Conservation (phyloP, 2,329 filamentous ascomycete species). For the Aureobasidium sp. region DNA sequence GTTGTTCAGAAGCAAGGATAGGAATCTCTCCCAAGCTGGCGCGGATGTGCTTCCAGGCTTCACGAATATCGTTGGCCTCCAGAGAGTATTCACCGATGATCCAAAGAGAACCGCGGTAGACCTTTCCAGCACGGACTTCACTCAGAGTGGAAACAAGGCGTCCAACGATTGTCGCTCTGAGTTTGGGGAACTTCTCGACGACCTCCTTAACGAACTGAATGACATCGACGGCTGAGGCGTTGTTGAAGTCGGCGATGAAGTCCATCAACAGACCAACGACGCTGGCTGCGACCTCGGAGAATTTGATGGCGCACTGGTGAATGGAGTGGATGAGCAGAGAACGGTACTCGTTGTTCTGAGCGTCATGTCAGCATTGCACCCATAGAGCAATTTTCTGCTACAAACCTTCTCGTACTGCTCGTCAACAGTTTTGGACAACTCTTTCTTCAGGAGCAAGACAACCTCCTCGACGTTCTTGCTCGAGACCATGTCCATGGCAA, state of each 20-base stretch:
- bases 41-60: constrained; percentile 94
- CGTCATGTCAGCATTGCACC: constrained; percentile 20
- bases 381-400: not conserved
- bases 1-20: constrained; percentile 89
- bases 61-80: constrained; percentile 86
- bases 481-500: constrained; percentile 95
- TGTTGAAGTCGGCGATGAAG: constrained; percentile 97
- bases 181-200: constrained; percentile 90
- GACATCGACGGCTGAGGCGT: constrained; percentile 90
- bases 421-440: constrained; percentile 93
- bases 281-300: constrained; percentile 94
- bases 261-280: constrained; percentile 98
- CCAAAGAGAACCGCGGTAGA: constrained; percentile 94
- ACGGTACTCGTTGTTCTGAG: constrained; percentile 77
- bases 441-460: constrained; percentile 91
- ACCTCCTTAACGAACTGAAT: constrained; percentile 99
- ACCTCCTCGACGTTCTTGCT: constrained; percentile 99
- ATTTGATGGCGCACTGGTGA: constrained; percentile 97
- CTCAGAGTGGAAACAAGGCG: constrained; percentile 82
- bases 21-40: constrained; percentile 93
- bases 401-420: constrained; percentile 89
- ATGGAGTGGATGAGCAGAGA: constrained; percentile 94
- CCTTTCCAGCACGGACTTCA: constrained; percentile 93
- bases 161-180: constrained; percentile 79
- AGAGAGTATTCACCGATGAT: constrained; percentile 96